phyloP scores from a whole-genome alignment of 1,284 basidiomycete genomes.

The Rhodotorula glutinis region DNA sequence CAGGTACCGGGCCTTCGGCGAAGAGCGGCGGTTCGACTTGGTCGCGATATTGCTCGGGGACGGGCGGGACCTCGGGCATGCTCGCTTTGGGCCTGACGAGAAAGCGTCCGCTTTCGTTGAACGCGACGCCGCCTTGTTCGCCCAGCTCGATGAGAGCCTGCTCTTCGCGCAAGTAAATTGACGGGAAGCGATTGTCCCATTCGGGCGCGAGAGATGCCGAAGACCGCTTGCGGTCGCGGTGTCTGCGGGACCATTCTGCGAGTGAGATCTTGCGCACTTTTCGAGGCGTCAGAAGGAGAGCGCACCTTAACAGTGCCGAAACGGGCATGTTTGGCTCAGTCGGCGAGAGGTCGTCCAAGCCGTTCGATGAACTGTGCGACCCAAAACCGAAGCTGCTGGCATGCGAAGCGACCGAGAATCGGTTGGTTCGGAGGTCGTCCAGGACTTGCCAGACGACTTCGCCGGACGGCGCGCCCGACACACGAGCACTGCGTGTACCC shows the following conservation, averaged over 20 bases:
- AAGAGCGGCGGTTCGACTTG: background rate
- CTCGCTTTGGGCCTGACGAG: conserved; percentile 23
- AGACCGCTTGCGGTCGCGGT: conserved; percentile 23
- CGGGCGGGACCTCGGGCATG: conserved; percentile 1
- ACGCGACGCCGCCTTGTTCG: conserved; percentile 31
- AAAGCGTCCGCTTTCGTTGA: conserved; percentile 24
- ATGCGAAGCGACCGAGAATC: conserved; percentile 17
- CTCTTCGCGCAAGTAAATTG: conserved; percentile 33
- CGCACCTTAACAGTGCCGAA: conserved; percentile 16
- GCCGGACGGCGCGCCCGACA: background rate
- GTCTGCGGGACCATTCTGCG: background rate
- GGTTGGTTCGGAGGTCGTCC: conserved; percentile 27
- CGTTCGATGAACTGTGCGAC: conserved; percentile 51
- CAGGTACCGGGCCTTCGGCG: too few relatives aligned
- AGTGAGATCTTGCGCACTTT: background rate
- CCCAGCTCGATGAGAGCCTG: conserved; percentile 25
- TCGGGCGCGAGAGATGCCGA: conserved; percentile 10
- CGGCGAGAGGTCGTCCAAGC: conserved; percentile 48
- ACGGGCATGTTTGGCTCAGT: conserved; percentile 50
- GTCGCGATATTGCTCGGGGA: conserved; percentile 15
- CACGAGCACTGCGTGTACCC: background rate
- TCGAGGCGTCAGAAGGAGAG: too few relatives aligned
- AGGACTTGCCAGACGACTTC: conserved; percentile 33
- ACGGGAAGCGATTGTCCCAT: conserved; percentile 23
- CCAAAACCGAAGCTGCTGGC: conserved; percentile 19